Conservation (phyloP, 2,329 filamentous ascomycete species). For the Cladophialophora psammophila region DNA sequence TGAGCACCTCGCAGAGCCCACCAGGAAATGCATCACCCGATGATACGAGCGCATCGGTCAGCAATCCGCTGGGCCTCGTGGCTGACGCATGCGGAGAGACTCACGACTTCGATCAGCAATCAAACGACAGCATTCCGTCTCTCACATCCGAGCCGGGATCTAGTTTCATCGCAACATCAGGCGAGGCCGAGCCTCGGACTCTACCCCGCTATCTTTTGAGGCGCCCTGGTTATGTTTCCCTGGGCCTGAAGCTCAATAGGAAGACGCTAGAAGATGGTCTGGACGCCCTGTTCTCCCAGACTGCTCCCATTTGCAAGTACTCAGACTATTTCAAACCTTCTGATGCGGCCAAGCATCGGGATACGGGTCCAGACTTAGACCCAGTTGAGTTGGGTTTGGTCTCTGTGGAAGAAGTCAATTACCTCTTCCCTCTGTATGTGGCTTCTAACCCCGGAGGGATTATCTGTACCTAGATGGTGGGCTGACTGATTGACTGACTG, state of each 20-base stretch:
- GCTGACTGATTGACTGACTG: no score
- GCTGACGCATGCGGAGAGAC: conserved; percentile 42
- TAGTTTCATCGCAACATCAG: conserved; percentile 11
- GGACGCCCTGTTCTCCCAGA: conserved; percentile 32
- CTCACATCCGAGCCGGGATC: conserved; percentile 1
- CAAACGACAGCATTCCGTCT: conserved; percentile 11
- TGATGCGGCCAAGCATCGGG: conserved; percentile 28
- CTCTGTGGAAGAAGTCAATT: conserved; percentile 42
- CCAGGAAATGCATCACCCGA: not conserved
- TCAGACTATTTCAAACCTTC: conserved; percentile 41
- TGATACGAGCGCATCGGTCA: conserved; percentile 32
- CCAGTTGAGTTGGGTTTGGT: conserved; percentile 44
- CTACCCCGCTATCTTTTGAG: conserved; percentile 32
- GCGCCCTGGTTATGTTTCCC: conserved; percentile 40
- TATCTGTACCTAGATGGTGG: not conserved
- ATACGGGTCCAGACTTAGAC: conserved; percentile 43
- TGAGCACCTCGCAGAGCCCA: not conserved
- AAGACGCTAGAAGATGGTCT: conserved; percentile 39
- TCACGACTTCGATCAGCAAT: conserved; percentile 29
- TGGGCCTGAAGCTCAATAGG: conserved; percentile 40
- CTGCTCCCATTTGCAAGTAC: conserved; percentile 25
- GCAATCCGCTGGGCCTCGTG: conserved; percentile 43
- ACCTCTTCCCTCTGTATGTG: conserved; percentile 43
- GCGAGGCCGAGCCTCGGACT: not conserved
- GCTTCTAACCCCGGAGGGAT: not conserved